Conservation (phyloP, 257 asterid species). For the Capsicum rhomboideum region DNA sequence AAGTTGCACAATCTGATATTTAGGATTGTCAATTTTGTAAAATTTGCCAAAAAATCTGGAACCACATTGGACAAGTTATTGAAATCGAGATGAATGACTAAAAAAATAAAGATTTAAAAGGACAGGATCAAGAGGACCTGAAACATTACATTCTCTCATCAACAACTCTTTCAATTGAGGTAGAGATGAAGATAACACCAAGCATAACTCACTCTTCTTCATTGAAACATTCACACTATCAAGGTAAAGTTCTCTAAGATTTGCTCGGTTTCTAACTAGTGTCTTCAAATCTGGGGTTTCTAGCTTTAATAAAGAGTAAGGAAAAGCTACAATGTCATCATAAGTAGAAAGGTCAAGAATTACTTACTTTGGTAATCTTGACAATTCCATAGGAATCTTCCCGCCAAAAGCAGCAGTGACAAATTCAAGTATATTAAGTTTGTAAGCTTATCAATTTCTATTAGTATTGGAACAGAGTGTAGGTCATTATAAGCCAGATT, state of each 20-base stretch:
- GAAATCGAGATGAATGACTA: neutral
- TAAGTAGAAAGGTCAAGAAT: neutral
- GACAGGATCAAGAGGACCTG: conserved; percentile 9
- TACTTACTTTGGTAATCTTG: conserved; percentile 20
- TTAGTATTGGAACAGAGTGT: conserved; percentile 23
- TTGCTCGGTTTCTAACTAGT: neutral
- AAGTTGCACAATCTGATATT: conserved; percentile 1
- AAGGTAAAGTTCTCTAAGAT: neutral
- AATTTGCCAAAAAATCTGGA: neutral
- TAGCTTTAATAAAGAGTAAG: neutral
- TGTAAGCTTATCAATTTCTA: conserved; percentile 22
- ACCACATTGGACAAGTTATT: conserved; percentile 6
- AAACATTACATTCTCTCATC: neutral
- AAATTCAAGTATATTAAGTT: conserved; percentile 37
- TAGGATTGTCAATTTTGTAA: conserved; percentile 6
- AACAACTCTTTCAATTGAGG: conserved; percentile 1
- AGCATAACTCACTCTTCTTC: conserved; percentile 1
- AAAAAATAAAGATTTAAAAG: conserved; percentile 3
- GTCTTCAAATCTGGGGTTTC: neutral
- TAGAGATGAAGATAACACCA: conserved; percentile 11
- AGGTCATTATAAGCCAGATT: conserved; percentile 41
- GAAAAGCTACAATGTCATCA: neutral
- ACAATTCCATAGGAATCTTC: conserved; percentile 33
- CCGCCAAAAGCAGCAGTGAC: conserved; percentile 47
- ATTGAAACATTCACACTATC: neutral